A percentile compares a stretch with the other conserved stretches of the same genome.
These are phyloP conservation scores for Hypholoma sublateritium DNA, from an alignment of 768 basidiomycete genomes.

Conservation along the genomic window DNA sequence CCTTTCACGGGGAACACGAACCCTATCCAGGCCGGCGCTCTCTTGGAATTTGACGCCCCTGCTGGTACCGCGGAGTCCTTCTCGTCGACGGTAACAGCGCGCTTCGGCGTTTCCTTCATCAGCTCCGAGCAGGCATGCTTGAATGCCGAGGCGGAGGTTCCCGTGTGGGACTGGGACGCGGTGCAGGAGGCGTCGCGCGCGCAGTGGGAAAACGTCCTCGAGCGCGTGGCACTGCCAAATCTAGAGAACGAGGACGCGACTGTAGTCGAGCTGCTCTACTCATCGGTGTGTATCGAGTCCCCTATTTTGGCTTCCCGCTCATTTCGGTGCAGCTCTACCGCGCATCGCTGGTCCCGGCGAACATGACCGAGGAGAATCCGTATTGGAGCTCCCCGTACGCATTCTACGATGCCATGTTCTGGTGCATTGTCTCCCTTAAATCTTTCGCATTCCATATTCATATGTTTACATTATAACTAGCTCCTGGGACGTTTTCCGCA, in stretches of 20 bases:
- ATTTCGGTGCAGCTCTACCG: slow-evolving; percentile 41
- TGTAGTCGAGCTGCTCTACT: slow-evolving; percentile 45
- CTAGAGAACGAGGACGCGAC: slow-evolving; percentile 36
- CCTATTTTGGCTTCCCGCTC: not conserved
- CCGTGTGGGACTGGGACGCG: slow-evolving; percentile 43
- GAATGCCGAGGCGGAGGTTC: slow-evolving; percentile 58
- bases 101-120: slow-evolving; percentile 59
- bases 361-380: slow-evolving; percentile 49
- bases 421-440: slow-evolving; percentile 27
- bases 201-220: slow-evolving; percentile 45
- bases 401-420: slow-evolving; percentile 53
- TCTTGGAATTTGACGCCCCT: slow-evolving; percentile 35
- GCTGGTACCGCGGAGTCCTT: not conserved
- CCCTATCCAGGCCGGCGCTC: slow-evolving; percentile 42
- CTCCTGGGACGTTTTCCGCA: slow-evolving; percentile 56
- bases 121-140: slow-evolving; percentile 52
- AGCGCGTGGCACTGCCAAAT: slow-evolving; percentile 33
- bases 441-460: not conserved
- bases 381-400: slow-evolving; percentile 47
- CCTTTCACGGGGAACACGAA: slow-evolving; percentile 37
- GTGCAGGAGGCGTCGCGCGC: slow-evolving; percentile 36
- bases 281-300: slow-evolving; percentile 31
- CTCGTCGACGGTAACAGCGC: slow-evolving; percentile 39
- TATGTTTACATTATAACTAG: slow-evolving; percentile 19
- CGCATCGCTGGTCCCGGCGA: slow-evolving; percentile 49